phyloP scores from a whole-genome alignment of 176 grass and related monocot genomes.

The Guadua angustifolia region DNA sequence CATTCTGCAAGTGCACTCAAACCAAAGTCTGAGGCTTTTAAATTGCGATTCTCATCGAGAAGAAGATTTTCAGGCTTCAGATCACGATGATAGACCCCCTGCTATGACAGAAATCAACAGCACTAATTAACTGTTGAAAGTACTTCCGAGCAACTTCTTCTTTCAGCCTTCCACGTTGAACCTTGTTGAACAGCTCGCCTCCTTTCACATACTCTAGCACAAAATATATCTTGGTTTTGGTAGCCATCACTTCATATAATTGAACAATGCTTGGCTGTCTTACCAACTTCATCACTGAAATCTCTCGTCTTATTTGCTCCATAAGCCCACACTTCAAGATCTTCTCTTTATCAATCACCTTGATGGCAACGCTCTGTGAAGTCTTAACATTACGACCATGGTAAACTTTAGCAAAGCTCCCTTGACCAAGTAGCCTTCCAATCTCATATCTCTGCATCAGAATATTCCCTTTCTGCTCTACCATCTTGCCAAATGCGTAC shows the following conservation, averaged over 20 bases:
- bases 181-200: conserved; percentile 82
- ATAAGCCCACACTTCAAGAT: conserved; percentile 73
- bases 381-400: conserved; percentile 63
- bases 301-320: conserved; percentile 85
- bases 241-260: conserved; percentile 96
- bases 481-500: conserved; percentile 50
- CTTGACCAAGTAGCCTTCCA: conserved; percentile 80
- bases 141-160: conserved; percentile 81
- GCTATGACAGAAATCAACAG: conserved; percentile 86
- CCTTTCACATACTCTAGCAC: conserved; percentile 81
- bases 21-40: conserved; percentile 93
- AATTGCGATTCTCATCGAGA: conserved; percentile 67
- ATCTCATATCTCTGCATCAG: conserved; percentile 81
- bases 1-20: conserved; percentile 79
- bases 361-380: conserved; percentile 77
- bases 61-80: conserved; percentile 92
- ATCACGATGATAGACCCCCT: conserved; percentile 83
- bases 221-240: conserved; percentile 93
- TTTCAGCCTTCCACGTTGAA: conserved; percentile 73
- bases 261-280: conserved; percentile 82
- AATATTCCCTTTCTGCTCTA: conserved; percentile 65
- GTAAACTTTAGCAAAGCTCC: conserved; percentile 96
- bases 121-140: conserved; percentile 86
- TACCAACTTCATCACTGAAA: conserved; percentile 86
- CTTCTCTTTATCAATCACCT: conserved; percentile 95